A percentile compares a stretch with the other conserved stretches of the same genome.
Conservation (phyloP, 768 basidiomycete genomes). For the Trametes cinnabarina region DNA sequence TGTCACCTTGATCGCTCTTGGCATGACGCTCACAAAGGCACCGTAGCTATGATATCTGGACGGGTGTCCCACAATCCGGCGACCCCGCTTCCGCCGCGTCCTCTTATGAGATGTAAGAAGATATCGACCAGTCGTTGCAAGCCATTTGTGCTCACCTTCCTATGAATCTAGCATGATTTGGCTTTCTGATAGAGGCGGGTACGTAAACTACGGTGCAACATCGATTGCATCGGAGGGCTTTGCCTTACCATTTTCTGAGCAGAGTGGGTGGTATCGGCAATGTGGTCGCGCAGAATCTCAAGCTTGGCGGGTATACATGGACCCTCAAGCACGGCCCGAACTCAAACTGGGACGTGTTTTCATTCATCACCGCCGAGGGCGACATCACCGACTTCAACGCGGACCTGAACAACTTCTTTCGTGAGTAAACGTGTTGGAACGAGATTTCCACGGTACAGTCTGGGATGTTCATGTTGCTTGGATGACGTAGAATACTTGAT, state of each 20-base stretch:
- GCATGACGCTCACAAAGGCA: no score
- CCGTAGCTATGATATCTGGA: conserved; percentile 54
- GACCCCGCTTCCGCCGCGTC: conserved; percentile 45
- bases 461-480: no score
- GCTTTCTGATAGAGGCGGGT: conserved; percentile 57
- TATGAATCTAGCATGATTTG: conserved; percentile 58
- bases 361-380: conserved; percentile 49
- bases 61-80: conserved; percentile 43
- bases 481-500: conserved; percentile 50
- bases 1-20: no score
- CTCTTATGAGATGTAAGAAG: conserved; percentile 44
- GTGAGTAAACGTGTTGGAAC: conserved; percentile 32
- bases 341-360: conserved; percentile 54
- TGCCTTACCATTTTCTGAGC: not conserved
- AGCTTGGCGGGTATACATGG: conserved; percentile 51
- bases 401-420: conserved; percentile 55
- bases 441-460: not conserved
- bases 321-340: conserved; percentile 57
- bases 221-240: not conserved
- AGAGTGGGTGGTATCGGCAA: conserved; percentile 44
- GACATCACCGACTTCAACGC: conserved; percentile 50
- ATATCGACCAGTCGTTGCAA: no score
- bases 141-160: no score
- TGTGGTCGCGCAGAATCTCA: conserved; percentile 42
- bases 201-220: conserved; percentile 15